Evolutionary conservation across 1,139 yeast species (phyloP).

Genomic region (Casaregolazyma suthepensis): DNA sequence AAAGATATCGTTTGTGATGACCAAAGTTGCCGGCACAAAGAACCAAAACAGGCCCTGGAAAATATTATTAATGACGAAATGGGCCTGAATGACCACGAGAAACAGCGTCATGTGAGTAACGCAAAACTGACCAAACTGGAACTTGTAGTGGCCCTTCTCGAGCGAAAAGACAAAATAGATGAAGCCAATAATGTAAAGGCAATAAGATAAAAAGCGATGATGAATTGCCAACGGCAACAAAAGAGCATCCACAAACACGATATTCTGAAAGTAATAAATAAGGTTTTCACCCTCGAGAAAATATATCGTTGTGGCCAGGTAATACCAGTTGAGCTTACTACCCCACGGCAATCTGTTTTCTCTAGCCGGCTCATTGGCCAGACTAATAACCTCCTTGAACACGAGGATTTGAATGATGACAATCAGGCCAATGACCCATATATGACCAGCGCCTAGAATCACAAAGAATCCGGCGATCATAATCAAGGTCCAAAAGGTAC

Average conservation of each 20-base stretch:
- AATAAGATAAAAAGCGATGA: conserved; percentile 79
- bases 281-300: conserved; percentile 84
- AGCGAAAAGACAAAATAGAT: conserved; percentile 84
- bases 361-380: conserved; percentile 78
- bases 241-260: conserved; percentile 36
- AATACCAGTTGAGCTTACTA: conserved; percentile 80
- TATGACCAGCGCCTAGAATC: conserved; percentile 79
- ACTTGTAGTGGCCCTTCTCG: conserved; percentile 81
- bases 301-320: conserved; percentile 66
- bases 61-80: conserved; percentile 83
- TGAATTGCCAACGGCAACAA: conserved; percentile 48
- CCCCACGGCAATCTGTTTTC: conserved; percentile 80
- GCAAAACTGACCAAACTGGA: conserved; percentile 92
- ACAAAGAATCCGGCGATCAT: conserved; percentile 75
- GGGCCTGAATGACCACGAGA: conserved; percentile 89
- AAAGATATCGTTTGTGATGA: conserved; percentile 89
- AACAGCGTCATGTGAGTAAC: conserved; percentile 90
- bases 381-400: conserved; percentile 81
- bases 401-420: conserved; percentile 72
- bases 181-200: conserved; percentile 81
- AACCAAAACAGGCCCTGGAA: conserved; percentile 93
- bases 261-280: conserved; percentile 53
- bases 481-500: conserved; percentile 92
- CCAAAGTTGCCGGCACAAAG: conserved; percentile 83
- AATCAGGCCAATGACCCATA: conserved; percentile 68